Conservation (phyloP, 768 basidiomycete genomes). For the Russula sp. region DNA sequence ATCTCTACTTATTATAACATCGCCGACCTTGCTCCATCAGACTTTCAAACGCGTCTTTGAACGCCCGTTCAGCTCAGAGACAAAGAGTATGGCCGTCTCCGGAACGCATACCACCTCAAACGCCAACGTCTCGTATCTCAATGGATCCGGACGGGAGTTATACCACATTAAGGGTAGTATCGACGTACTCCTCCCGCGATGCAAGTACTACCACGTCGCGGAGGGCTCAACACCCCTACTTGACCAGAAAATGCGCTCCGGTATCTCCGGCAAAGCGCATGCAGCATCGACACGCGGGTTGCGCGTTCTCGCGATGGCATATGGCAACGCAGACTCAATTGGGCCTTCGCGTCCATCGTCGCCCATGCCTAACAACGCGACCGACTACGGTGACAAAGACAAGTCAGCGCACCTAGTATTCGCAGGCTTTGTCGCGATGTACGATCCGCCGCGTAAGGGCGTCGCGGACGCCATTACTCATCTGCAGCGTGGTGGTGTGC, state of each 20-base stretch:
- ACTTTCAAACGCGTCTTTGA: slow-evolving; percentile 71
- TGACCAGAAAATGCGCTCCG: slow-evolving; percentile 62
- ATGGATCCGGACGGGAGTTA: slow-evolving; percentile 55
- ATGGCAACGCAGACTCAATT: slow-evolving; percentile 52
- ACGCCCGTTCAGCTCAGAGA: slow-evolving; percentile 88
- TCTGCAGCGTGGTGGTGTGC: slow-evolving; percentile 82
- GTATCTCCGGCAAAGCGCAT: slow-evolving; percentile 70
- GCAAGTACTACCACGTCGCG: slow-evolving; percentile 85
- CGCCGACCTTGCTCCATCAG: slow-evolving; percentile 38
- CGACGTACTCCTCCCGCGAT: slow-evolving; percentile 80
- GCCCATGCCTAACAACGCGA: slow-evolving; percentile 31
- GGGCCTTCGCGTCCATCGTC: slow-evolving; percentile 32
- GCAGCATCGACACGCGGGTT: slow-evolving; percentile 71
- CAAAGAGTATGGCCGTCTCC: slow-evolving; percentile 89
- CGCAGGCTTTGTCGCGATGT: slow-evolving; percentile 92
- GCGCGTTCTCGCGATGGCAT: slow-evolving; percentile 90
- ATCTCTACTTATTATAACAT: background rate
- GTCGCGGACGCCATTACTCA: slow-evolving; percentile 86
- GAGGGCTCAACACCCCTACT: slow-evolving; percentile 85
- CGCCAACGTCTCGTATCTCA: slow-evolving; percentile 33
- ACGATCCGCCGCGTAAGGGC: slow-evolving; percentile 90
- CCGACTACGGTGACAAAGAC: slow-evolving; percentile 39
- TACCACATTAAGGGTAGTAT: slow-evolving; percentile 93
- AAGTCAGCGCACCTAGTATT: slow-evolving; percentile 63
- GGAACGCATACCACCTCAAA: slow-evolving; percentile 55